Conservation (phyloP, 129 eudicot genomes). For the Tagetes patula region DNA sequence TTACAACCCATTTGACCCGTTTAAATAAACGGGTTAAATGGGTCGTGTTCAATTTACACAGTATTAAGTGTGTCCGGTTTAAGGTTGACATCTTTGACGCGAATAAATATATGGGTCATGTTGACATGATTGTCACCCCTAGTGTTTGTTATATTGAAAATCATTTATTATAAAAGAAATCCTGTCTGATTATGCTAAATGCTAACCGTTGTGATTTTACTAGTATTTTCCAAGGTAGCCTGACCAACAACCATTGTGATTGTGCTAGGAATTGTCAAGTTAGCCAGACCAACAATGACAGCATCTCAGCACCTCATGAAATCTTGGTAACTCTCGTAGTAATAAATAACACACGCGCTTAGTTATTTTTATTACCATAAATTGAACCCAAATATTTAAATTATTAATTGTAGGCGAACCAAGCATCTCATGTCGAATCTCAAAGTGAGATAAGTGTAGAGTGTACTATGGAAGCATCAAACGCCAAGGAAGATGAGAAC, state of each 20-base stretch:
- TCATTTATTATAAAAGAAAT: slow-evolving; percentile 1
- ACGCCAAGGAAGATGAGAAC: slow-evolving; percentile 30
- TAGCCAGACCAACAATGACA: slow-evolving; percentile 17
- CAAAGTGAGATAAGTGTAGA: slow-evolving; percentile 30
- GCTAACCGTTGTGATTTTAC: neutral
- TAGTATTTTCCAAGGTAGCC: neutral
- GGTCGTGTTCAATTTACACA: neutral
- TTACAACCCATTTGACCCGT: neutral
- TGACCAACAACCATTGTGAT: slow-evolving; percentile 11
- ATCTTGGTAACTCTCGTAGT: slow-evolving; percentile 29
- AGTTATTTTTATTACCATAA: neutral
- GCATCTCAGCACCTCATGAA: slow-evolving; percentile 12
- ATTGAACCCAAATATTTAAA: neutral
- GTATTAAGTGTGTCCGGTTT: neutral
- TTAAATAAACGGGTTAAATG: neutral
- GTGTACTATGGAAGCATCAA: slow-evolving; percentile 29
- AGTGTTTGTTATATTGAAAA: neutral
- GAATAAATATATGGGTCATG: neutral
- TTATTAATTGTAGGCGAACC: slow-evolving; percentile 32
- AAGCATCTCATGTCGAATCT: slow-evolving; percentile 26
- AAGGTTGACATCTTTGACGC: neutral
- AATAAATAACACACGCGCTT: neutral
- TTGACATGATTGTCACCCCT: neutral
- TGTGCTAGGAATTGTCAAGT: slow-evolving; percentile 29
- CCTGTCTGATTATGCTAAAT: slow-evolving; percentile 6